Conservation (phyloP, 2,329 filamentous ascomycete genomes). For the Alternaria alternata region DNA sequence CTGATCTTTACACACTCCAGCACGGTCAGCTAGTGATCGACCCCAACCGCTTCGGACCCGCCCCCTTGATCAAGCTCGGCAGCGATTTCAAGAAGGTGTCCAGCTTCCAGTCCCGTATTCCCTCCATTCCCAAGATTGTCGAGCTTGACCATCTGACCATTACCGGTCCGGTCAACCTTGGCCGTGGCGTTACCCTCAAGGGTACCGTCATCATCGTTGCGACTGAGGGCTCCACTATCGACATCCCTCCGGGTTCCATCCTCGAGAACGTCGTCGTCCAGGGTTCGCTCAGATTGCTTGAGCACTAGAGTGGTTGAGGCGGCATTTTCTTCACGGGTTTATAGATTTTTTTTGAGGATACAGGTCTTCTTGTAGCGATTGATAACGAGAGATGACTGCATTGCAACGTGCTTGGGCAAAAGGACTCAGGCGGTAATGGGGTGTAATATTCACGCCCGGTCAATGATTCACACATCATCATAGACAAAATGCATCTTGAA, state of each 20-base stretch:
- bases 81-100: slow-evolving; percentile 99
- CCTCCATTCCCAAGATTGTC: slow-evolving; percentile 87
- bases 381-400: slow-evolving; percentile 31
- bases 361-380: slow-evolving; percentile 27
- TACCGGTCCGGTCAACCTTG: slow-evolving; percentile 95
- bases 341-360: slow-evolving; percentile 36
- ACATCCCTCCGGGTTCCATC: slow-evolving; percentile 94
- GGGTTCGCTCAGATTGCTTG: slow-evolving; percentile 82
- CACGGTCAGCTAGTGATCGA: slow-evolving; percentile 98
- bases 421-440: slow-evolving; percentile 12
- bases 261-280: slow-evolving; percentile 99
- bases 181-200: slow-evolving; percentile 94
- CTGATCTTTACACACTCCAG: slow-evolving; percentile 97
- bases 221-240: slow-evolving; percentile 96
- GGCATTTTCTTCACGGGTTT: slow-evolving; percentile 24
- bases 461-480: slow-evolving; percentile 35
- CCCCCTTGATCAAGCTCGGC: slow-evolving; percentile 97
- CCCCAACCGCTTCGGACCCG: slow-evolving; percentile 93
- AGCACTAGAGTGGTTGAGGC: slow-evolving; percentile 61
- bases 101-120: slow-evolving; percentile 88
- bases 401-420: slow-evolving; percentile 37
- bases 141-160: slow-evolving; percentile 96
- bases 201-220: slow-evolving; percentile 99
- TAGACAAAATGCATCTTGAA: slow-evolving; percentile 34
- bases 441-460: slow-evolving; percentile 26